A percentile compares a stretch with the other conserved stretches of the same genome.
Evolutionary conservation across 441 rosid species (phyloP).

Genomic region (Macaranga tanarius): DNA sequence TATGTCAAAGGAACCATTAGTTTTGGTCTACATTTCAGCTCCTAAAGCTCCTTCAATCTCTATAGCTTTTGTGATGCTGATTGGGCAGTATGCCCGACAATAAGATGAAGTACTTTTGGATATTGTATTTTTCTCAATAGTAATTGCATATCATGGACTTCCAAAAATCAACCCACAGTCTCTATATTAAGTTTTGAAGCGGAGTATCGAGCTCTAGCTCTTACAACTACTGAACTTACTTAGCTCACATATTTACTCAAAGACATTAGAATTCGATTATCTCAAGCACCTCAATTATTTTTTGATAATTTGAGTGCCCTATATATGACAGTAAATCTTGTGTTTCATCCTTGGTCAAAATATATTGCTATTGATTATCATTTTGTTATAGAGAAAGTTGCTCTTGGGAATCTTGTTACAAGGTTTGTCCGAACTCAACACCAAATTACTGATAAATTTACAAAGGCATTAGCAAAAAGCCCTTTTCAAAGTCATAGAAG

Average conservation of each 20-base stretch:
- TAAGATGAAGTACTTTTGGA: not conserved
- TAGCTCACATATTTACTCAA: not conserved
- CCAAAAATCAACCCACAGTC: no score
- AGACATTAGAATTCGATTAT: not conserved
- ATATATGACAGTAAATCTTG: not conserved
- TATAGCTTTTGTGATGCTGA: not conserved
- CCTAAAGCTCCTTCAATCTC: not conserved
- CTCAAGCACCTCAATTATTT: not conserved
- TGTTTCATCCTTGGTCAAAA: no score
- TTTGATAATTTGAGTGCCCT: not conserved
- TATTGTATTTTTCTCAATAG: no score
- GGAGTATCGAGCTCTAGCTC: not conserved
- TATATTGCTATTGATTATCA: no score
- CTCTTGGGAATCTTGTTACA: no score
- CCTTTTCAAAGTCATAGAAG: no score
- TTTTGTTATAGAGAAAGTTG: no score
- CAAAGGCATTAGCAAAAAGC: no score
- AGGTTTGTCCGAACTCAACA: no score
- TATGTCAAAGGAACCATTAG: not conserved
- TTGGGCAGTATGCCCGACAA: not conserved
- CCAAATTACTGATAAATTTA: no score
- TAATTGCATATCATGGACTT: no score
- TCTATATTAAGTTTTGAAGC: no score
- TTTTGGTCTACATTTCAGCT: not conserved
- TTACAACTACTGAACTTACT: not conserved